Evolutionary conservation across 2,329 filamentous ascomycete species (phyloP).

Genomic region (Knoxdaviesia capensis): DNA sequence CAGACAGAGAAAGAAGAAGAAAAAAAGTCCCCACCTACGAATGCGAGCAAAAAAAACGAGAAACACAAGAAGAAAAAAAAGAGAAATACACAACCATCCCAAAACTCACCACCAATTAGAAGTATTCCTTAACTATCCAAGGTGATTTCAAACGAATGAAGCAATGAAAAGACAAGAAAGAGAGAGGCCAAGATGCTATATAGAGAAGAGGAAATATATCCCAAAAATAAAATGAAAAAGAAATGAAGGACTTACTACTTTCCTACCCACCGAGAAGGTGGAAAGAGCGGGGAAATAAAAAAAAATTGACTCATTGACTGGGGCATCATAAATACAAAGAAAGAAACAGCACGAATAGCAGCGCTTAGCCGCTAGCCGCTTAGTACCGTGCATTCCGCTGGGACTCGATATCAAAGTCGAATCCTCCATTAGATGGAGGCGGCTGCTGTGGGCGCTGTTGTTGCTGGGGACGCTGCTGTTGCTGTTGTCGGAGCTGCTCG

Average conservation of each 20-base stretch:
- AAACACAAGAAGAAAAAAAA: neutral
- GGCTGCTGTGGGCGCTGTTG: conserved; percentile 2
- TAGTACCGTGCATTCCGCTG: conserved; percentile 13
- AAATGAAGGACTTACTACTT: no score
- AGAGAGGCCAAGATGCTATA: no score
- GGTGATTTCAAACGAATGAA: no score
- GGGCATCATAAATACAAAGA: no score
- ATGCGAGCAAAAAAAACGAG: neutral
- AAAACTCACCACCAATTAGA: neutral
- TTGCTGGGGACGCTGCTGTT: neutral
- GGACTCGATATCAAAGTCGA: conserved; percentile 17
- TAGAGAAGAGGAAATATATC: no score
- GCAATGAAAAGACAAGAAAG: no score
- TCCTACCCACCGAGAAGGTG: no score
- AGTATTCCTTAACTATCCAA: no score
- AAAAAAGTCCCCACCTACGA: neutral
- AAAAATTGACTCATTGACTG: no score
- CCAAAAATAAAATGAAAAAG: no score
- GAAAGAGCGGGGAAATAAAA: no score
- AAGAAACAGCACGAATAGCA: no score
- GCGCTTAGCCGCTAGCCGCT: neutral
- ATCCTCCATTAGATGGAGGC: conserved; percentile 9
- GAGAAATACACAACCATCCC: neutral
- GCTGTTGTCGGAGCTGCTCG: neutral
- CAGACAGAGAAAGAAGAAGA: neutral